Percentiles rank a stretch among this genome's conserved stretches.
phyloP scores from a whole-genome alignment of 768 basidiomycete genomes.

The Tylopilus rubrobrunneus region DNA sequence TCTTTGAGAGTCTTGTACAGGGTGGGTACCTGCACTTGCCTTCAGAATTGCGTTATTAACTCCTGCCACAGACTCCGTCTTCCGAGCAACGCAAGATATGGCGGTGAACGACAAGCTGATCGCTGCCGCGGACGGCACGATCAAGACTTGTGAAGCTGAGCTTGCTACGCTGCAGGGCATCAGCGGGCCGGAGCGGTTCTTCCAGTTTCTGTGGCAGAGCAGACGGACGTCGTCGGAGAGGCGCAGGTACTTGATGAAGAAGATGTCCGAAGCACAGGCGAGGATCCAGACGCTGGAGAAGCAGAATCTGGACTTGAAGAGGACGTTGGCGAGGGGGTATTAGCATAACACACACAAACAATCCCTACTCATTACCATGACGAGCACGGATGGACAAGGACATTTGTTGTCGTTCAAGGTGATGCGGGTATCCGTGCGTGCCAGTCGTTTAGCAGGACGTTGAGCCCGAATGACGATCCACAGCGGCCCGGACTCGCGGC shows the following conservation, averaged over 20 bases:
- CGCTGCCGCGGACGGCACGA: conserved; percentile 52
- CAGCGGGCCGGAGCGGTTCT: conserved; percentile 43
- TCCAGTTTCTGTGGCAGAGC: conserved; percentile 40
- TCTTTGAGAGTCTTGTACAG: conserved; percentile 76
- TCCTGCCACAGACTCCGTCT: conserved; percentile 57
- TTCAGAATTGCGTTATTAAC: not conserved
- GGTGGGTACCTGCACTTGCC: conserved; percentile 41
- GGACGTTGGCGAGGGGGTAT: conserved; percentile 41
- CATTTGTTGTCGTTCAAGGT: conserved; percentile 80
- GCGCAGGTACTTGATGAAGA: conserved; percentile 64
- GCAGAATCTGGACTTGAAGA: conserved; percentile 67
- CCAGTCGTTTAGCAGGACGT: not conserved
- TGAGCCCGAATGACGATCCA: not conserved
- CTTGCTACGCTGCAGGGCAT: conserved; percentile 65
- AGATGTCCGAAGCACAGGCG: conserved; percentile 65
- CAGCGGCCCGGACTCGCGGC: conserved; percentile 72
- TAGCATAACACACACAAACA: conserved; percentile 28
- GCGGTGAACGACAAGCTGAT: conserved; percentile 71
- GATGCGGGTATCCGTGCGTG: conserved; percentile 82
- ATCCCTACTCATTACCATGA: conserved; percentile 7
- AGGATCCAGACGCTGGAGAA: conserved; percentile 70
- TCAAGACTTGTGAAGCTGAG: conserved; percentile 75
- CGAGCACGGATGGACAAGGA: conserved; percentile 47
- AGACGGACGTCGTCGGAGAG: conserved; percentile 53
- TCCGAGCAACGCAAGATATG: conserved; percentile 79